Conservation (phyloP, 768 basidiomycete genomes). For the Chalciporus sphaerocephalus region DNA sequence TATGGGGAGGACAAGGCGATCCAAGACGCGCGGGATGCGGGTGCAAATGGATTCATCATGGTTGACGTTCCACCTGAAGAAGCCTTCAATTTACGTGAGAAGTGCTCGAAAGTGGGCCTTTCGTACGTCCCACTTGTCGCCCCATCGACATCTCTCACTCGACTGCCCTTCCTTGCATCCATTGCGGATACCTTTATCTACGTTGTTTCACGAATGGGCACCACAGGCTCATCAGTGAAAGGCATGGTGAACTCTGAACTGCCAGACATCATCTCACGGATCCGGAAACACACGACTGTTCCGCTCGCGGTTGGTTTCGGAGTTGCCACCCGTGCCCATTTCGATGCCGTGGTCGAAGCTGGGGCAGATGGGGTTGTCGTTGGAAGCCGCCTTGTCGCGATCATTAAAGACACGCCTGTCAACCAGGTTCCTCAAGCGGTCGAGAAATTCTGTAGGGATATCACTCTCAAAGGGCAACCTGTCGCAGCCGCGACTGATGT, state of each 20-base stretch:
- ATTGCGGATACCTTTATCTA: conserved; percentile 99
- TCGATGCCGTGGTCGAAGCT: conserved; percentile 75
- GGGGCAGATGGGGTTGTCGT: conserved; percentile 95
- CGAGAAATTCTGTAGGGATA: conserved; percentile 68
- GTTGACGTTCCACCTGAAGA: conserved; percentile 98
- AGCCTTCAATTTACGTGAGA: conserved; percentile 82
- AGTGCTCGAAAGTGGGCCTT: conserved; percentile 77
- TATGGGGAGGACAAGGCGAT: conserved; percentile 96
- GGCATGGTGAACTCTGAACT: conserved; percentile 70
- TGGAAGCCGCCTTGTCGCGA: conserved; percentile 76
- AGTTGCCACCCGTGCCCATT: conserved; percentile 85
- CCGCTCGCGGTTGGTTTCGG: conserved; percentile 97
- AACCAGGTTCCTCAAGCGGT: conserved; percentile 51
- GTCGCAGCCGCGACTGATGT: neutral
- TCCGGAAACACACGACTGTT: conserved; percentile 71
- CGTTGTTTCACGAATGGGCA: conserved; percentile 99
- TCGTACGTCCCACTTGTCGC: conserved; percentile 95
- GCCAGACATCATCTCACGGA: conserved; percentile 78
- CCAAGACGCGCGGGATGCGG: conserved; percentile 80
- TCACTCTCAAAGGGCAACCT: conserved; percentile 44
- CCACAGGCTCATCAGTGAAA: conserved; percentile 84
- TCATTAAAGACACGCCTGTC: conserved; percentile 64
- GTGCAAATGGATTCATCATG: conserved; percentile 98
- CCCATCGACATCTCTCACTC: conserved; percentile 82
- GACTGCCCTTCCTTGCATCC: conserved; percentile 85